Evolutionary conservation across 176 grass and related monocot species (phyloP).

Genomic region (Juncus effusus): DNA sequence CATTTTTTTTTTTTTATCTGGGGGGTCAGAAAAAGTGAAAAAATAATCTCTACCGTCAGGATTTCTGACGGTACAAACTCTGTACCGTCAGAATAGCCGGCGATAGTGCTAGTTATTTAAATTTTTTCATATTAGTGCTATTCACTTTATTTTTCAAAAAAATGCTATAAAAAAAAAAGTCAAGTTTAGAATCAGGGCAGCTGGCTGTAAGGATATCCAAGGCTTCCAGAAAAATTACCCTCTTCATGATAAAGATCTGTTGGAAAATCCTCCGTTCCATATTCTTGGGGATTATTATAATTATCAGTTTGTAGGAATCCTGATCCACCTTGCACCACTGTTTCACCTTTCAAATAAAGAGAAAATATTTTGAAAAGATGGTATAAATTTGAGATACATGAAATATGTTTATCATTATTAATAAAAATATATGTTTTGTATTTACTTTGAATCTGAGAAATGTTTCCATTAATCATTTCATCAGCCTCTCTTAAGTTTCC

Average conservation of each 20-base stretch:
- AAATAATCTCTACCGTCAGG: too few species aligned
- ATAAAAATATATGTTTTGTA: conserved; percentile 6
- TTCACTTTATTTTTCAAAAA: too few species aligned
- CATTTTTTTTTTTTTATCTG: too few species aligned
- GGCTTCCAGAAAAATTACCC: conserved; percentile 12
- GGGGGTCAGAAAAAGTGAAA: too few species aligned
- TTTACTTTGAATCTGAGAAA: conserved; percentile 19
- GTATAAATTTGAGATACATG: not conserved
- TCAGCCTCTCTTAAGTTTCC: not conserved
- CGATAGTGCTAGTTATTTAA: too few species aligned
- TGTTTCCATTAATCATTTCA: conserved; percentile 6
- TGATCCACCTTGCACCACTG: not conserved
- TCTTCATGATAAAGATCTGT: conserved; percentile 1
- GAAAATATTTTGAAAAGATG: not conserved
- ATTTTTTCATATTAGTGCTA: too few species aligned
- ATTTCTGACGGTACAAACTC: too few species aligned
- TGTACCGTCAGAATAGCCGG: too few species aligned
- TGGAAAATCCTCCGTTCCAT: conserved; percentile 6
- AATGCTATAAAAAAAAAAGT: too few species aligned
- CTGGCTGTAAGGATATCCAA: too few species aligned
- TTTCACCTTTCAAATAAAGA: not conserved
- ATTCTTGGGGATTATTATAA: conserved; percentile 20
- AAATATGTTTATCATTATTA: not conserved
- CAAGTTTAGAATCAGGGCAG: too few species aligned
- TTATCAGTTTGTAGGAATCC: not conserved